A percentile compares a stretch with the other conserved stretches of the same genome.
phyloP scores from a whole-genome alignment of 768 basidiomycete species.

The Macrocybe gigantea region DNA sequence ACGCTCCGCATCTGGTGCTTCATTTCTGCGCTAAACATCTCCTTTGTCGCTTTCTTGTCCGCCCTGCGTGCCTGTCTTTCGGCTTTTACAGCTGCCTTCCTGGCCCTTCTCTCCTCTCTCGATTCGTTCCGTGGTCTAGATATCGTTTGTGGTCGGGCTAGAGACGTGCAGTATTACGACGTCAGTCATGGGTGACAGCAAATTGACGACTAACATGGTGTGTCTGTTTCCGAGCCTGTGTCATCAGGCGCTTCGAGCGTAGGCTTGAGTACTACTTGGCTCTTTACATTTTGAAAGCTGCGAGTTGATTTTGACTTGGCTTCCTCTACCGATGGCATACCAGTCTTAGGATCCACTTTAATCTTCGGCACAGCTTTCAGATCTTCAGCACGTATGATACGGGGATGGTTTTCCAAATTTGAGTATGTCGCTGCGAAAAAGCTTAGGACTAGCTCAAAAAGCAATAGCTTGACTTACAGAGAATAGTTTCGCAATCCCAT shows the following conservation, averaged over 20 bases:
- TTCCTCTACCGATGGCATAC: slow-evolving; percentile 54
- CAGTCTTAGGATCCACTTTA: slow-evolving; percentile 67
- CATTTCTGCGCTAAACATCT: slow-evolving; percentile 57
- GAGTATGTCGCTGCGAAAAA: slow-evolving; percentile 77
- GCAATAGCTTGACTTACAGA: slow-evolving; percentile 54
- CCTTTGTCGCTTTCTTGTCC: slow-evolving; percentile 64
- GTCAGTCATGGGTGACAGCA: too few species aligned
- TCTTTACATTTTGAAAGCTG: not conserved
- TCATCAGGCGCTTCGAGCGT: slow-evolving; percentile 15
- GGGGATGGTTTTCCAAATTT: slow-evolving; percentile 97
- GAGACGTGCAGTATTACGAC: slow-evolving; percentile 1
- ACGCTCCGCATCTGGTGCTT: slow-evolving; percentile 53
- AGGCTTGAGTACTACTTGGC: slow-evolving; percentile 6
- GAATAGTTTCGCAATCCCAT: slow-evolving; percentile 97
- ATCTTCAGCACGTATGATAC: slow-evolving; percentile 69
- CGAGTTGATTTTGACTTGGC: slow-evolving; percentile 10
- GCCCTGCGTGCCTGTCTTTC: slow-evolving; percentile 58
- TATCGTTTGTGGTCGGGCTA: slow-evolving; percentile 37
- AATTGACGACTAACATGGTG: slow-evolving; percentile 12
- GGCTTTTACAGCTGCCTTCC: slow-evolving; percentile 65
- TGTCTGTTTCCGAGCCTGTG: slow-evolving; percentile 22
- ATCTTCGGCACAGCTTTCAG: slow-evolving; percentile 56
- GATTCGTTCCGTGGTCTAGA: slow-evolving; percentile 72
- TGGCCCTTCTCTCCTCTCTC: slow-evolving; percentile 63
- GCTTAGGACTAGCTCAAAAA: slow-evolving; percentile 4